Conservation (phyloP, 1,284 basidiomycete species). For the Dichomitus squalens region DNA sequence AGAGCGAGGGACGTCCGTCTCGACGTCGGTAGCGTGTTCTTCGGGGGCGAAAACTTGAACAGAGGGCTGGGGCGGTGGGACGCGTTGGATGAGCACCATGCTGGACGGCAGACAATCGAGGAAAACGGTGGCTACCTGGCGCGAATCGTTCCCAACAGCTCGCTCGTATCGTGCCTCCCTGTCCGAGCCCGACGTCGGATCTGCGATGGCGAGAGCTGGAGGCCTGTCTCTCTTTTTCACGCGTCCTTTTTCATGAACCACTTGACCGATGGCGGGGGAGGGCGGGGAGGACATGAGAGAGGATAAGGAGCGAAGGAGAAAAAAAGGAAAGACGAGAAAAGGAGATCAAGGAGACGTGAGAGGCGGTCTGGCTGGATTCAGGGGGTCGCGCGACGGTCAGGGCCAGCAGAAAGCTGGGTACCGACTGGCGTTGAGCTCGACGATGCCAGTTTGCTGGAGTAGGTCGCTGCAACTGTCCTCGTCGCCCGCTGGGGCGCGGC, state of each 20-base stretch:
- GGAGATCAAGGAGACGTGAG: conserved; percentile 20
- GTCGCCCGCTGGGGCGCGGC: conserved; percentile 23
- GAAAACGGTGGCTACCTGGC: conserved; percentile 26
- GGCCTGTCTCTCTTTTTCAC: conserved; percentile 40
- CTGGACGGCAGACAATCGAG: background rate
- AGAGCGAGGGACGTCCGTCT: conserved; percentile 47
- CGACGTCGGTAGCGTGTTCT: conserved; percentile 32
- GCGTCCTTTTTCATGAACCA: conserved; percentile 34
- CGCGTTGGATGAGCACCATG: background rate
- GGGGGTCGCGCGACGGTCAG: conserved; percentile 17
- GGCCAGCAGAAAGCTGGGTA: conserved; percentile 21
- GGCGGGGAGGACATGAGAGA: conserved; percentile 39
- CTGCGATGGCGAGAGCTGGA: conserved; percentile 37
- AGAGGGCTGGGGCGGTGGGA: conserved; percentile 35
- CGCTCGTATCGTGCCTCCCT: conserved; percentile 32
- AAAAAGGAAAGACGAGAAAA: conserved; percentile 33
- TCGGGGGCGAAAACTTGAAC: conserved; percentile 42
- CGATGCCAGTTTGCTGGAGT: conserved; percentile 26
- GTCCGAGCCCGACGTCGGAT: conserved; percentile 28
- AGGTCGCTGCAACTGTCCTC: conserved; percentile 15
- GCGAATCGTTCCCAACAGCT: conserved; percentile 27
- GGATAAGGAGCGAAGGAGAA: conserved; percentile 36
- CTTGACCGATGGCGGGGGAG: conserved; percentile 32
- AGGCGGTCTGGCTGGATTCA: conserved; percentile 19
- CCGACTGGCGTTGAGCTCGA: conserved; percentile 32